A percentile compares a stretch with the other conserved stretches of the same genome.
Evolutionary conservation across 1,139 yeast genomes (phyloP).

Genomic region (Sugiyamaella xylanicola): DNA sequence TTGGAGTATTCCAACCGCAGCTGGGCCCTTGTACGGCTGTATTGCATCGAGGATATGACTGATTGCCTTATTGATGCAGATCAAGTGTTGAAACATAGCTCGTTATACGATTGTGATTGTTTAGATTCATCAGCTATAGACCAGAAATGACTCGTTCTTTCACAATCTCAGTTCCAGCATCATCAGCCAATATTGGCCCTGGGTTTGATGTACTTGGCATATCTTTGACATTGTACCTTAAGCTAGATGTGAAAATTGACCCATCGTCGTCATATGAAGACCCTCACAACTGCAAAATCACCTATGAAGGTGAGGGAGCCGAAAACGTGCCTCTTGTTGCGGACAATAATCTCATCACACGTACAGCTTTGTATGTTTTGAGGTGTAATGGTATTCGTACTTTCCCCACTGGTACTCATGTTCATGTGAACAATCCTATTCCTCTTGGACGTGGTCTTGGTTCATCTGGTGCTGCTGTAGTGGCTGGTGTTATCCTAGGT

Average conservation of each 20-base stretch:
- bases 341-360: slow-evolving; percentile 80
- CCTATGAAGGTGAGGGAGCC: slow-evolving; percentile 79
- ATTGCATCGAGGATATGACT: not conserved
- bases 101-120: not conserved
- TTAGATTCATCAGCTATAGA: not conserved
- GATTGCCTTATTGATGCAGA: not conserved
- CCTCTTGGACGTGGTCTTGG: slow-evolving; percentile 97
- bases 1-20: not conserved
- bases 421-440: slow-evolving; percentile 84
- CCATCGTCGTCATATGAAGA: slow-evolving; percentile 53
- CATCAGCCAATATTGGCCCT: slow-evolving; percentile 97
- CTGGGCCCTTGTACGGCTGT: not conserved
- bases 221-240: slow-evolving; percentile 74
- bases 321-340: slow-evolving; percentile 74
- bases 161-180: slow-evolving; percentile 81
- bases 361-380: slow-evolving; percentile 87
- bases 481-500: slow-evolving; percentile 93
- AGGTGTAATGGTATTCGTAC: slow-evolving; percentile 73
- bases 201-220: slow-evolving; percentile 96
- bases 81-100: not conserved
- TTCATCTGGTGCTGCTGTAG: slow-evolving; percentile 98
- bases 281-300: slow-evolving; percentile 66
- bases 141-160: slow-evolving; percentile 27
- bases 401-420: slow-evolving; percentile 83
- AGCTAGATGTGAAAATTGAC: slow-evolving; percentile 67